Evolutionary conservation across 1,284 basidiomycete genomes (phyloP).

Genomic region (Anthracocystis panici-leucophaei): DNA sequence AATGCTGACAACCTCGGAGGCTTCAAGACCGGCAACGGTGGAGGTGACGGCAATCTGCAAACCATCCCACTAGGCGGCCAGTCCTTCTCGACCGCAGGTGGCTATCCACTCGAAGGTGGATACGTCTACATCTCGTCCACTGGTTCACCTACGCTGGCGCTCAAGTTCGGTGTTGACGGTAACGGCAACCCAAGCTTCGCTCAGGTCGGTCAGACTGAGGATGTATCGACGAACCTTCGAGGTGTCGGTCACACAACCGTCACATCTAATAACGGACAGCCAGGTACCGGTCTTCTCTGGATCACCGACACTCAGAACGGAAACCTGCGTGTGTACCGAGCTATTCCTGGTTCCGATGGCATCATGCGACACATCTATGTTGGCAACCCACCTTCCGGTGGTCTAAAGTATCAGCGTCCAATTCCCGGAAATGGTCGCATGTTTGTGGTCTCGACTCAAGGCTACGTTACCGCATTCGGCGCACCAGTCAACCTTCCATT

Average conservation of each 20-base stretch:
- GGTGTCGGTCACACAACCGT: conserved; percentile 26
- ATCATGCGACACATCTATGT: conserved; percentile 20
- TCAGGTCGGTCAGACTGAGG: conserved; percentile 25
- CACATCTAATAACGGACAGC: conserved; percentile 19
- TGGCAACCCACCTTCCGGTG: conserved; percentile 4
- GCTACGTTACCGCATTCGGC: conserved; percentile 12
- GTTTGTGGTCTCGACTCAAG: conserved; percentile 8
- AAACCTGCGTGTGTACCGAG: conserved; percentile 18
- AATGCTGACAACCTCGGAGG: conserved; percentile 31
- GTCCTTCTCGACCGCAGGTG: conserved; percentile 26
- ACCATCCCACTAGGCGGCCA: conserved; percentile 27
- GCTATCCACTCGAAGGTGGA: conserved; percentile 19
- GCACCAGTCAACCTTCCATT: conserved; percentile 27
- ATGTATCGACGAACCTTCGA: conserved; percentile 1
- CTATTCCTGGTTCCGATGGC: conserved; percentile 13
- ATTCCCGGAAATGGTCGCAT: conserved; percentile 24
- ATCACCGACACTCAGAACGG: conserved; percentile 21
- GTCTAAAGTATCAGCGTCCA: conserved; percentile 17
- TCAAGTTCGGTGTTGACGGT: conserved; percentile 21
- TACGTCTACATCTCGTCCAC: conserved; percentile 31
- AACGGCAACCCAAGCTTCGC: conserved; percentile 21
- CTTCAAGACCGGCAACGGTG: conserved; percentile 24
- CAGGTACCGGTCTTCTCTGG: conserved; percentile 21
- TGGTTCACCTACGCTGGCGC: conserved; percentile 9
- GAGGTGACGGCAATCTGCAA: conserved; percentile 26